Percentiles rank a stretch among this genome's conserved stretches.
Evolutionary conservation across 129 eudicot species (phyloP).

Genomic region (Sambucus nigra): DNA sequence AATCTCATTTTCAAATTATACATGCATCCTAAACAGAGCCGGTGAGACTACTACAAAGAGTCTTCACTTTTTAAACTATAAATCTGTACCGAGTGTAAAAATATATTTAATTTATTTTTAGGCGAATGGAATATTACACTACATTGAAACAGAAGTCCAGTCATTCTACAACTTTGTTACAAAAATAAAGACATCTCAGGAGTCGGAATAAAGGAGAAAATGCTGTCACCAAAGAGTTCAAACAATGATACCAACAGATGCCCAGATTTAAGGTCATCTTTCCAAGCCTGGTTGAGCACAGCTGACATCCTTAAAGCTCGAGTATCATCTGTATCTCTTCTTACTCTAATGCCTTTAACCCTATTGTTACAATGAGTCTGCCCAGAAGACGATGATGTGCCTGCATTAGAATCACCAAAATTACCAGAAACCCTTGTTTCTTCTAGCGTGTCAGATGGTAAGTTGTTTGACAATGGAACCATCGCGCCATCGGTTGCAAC

Average conservation of each 20-base stretch:
- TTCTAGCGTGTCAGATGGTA: conserved; percentile 15
- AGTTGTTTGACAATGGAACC: conserved; percentile 19
- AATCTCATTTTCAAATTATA: too few species aligned
- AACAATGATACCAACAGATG: conserved; percentile 32
- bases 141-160: not conserved
- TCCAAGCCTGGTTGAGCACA: conserved; percentile 57
- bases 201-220: conserved; percentile 46
- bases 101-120: too few species aligned
- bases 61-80: too few species aligned
- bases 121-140: not conserved
- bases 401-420: conserved; percentile 21
- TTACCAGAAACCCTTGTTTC: conserved; percentile 13
- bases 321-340: conserved; percentile 4
- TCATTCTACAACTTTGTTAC: not conserved
- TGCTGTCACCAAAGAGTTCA: conserved; percentile 59
- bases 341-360: conserved; percentile 6
- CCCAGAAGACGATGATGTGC: conserved; percentile 15
- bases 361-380: conserved; percentile 13
- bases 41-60: too few species aligned
- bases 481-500: conserved; percentile 35
- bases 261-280: conserved; percentile 62
- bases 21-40: too few species aligned
- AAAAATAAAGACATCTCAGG: conserved; percentile 60
- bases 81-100: too few species aligned
- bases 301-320: conserved; percentile 27